Evolutionary conservation across 2,329 filamentous ascomycete genomes (phyloP).

Genomic region (Exophiala oligosperma): DNA sequence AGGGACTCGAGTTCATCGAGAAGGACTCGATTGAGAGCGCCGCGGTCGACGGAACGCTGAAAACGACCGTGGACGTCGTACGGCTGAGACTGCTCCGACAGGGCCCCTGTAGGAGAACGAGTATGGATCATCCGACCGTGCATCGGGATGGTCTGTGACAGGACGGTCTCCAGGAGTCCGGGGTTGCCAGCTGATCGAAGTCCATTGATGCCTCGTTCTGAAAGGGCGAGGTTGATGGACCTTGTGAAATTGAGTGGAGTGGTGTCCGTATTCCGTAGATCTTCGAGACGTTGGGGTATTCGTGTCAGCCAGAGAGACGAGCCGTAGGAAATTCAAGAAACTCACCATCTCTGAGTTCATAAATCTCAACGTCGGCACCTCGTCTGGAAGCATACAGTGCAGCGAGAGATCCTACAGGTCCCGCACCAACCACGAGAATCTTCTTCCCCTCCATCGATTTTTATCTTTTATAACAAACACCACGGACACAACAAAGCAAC

Average conservation of each 20-base stretch:
- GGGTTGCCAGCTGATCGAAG: slow-evolving; percentile 69
- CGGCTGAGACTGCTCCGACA: slow-evolving; percentile 77
- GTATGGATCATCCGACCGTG: slow-evolving; percentile 95
- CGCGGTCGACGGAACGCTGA: slow-evolving; percentile 84
- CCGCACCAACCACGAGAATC: slow-evolving; percentile 83
- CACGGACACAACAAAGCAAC: too few species aligned
- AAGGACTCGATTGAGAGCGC: slow-evolving; percentile 76
- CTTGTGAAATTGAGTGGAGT: slow-evolving; percentile 92
- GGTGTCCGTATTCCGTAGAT: slow-evolving; percentile 80
- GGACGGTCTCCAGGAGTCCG: slow-evolving; percentile 70
- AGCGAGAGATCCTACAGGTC: slow-evolving; percentile 88
- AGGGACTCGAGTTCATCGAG: slow-evolving; percentile 80
- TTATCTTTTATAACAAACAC: not conserved
- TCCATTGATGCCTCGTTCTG: slow-evolving; percentile 88
- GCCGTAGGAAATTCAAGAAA: slow-evolving; percentile 21
- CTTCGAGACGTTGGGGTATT: slow-evolving; percentile 47
- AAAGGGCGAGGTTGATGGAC: slow-evolving; percentile 96
- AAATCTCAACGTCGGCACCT: slow-evolving; percentile 88
- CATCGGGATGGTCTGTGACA: slow-evolving; percentile 85
- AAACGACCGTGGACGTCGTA: slow-evolving; percentile 90
- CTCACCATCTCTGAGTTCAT: slow-evolving; percentile 87
- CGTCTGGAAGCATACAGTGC: slow-evolving; percentile 88
- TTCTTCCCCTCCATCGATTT: slow-evolving; percentile 50
- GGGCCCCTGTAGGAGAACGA: slow-evolving; percentile 59
- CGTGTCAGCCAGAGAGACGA: not conserved